Evolutionary conservation across 2,329 filamentous ascomycete genomes (phyloP).

Genomic region (Nemania abortiva): DNA sequence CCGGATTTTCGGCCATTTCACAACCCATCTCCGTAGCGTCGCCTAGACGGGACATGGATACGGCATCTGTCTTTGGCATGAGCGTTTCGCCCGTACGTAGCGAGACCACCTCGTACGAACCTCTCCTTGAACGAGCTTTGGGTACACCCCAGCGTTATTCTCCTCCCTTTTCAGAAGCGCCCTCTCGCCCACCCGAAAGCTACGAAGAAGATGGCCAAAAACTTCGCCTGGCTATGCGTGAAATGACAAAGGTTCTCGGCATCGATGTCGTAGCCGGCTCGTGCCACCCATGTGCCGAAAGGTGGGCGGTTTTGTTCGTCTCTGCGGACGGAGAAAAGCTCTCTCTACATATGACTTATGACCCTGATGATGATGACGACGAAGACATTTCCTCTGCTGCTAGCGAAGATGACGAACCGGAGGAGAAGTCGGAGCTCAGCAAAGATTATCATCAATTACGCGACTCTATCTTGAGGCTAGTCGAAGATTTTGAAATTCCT

Average conservation of each 20-base stretch:
- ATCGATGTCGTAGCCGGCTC: constrained; percentile 73
- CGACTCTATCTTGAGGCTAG: constrained; percentile 82
- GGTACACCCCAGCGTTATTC: constrained; percentile 67
- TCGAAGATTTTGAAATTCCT: constrained; percentile 85
- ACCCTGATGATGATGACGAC: constrained; percentile 72
- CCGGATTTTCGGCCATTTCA: constrained; percentile 75
- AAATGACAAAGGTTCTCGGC: constrained; percentile 76
- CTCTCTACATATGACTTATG: constrained; percentile 79
- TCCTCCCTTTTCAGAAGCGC: constrained; percentile 61
- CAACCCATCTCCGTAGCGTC: constrained; percentile 74
- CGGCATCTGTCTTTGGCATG: constrained; percentile 77
- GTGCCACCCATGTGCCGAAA: constrained; percentile 83
- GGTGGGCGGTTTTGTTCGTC: constrained; percentile 86
- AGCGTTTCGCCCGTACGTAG: constrained; percentile 79
- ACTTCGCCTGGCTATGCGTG: constrained; percentile 75
- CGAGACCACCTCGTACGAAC: constrained; percentile 74
- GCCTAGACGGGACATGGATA: constrained; percentile 70
- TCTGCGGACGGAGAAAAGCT: constrained; percentile 78
- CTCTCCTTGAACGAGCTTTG: constrained; percentile 66
- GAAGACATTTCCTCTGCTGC: constrained; percentile 72
- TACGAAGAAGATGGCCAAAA: constrained; percentile 75
- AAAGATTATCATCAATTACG: constrained; percentile 86
- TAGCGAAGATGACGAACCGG: constrained; percentile 72
- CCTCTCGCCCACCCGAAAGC: constrained; percentile 58
- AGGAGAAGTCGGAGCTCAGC: constrained; percentile 73